These are phyloP conservation scores for Verbena officinalis DNA, from an alignment of 257 asterid species.

Conservation along the genomic window DNA sequence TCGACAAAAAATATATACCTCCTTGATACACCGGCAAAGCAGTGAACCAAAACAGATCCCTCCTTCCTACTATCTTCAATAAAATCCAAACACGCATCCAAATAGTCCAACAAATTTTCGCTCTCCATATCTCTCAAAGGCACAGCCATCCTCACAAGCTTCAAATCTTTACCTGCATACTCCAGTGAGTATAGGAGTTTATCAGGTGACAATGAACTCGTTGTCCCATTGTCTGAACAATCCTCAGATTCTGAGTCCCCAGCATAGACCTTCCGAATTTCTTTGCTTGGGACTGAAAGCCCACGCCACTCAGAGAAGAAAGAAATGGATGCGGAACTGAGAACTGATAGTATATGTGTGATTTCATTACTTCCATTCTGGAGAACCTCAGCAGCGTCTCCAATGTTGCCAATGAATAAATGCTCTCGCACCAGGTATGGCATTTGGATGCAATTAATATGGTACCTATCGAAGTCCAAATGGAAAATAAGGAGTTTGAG, in stretches of 20 bases:
- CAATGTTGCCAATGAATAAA: constrained; percentile 79
- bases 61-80: constrained; percentile 80
- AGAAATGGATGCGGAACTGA: constrained; percentile 85
- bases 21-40: constrained; percentile 99
- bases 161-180: constrained; percentile 90
- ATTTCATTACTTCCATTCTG: constrained; percentile 76
- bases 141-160: constrained; percentile 84
- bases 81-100: constrained; percentile 89
- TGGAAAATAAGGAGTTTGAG: constrained; percentile 15
- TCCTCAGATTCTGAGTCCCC: constrained; percentile 56
- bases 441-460: constrained; percentile 53
- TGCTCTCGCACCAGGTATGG: constrained; percentile 83
- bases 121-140: constrained; percentile 93
- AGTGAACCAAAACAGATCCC: constrained; percentile 92
- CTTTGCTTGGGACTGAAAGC: constrained; percentile 66
- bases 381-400: constrained; percentile 90
- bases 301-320: constrained; percentile 92
- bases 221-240: constrained; percentile 48
- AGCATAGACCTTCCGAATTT: constrained; percentile 75
- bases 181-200: constrained; percentile 81
- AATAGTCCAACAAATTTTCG: constrained; percentile 80
- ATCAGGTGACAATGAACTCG: constrained; percentile 63
- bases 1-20: constrained; percentile 50
- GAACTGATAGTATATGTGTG: constrained; percentile 78
- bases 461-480: constrained; percentile 29